A percentile compares a stretch with the other conserved stretches of the same genome.
Evolutionary conservation across 116 monocot genomes (phyloP).

Genomic region (Posidonia oceanica): DNA sequence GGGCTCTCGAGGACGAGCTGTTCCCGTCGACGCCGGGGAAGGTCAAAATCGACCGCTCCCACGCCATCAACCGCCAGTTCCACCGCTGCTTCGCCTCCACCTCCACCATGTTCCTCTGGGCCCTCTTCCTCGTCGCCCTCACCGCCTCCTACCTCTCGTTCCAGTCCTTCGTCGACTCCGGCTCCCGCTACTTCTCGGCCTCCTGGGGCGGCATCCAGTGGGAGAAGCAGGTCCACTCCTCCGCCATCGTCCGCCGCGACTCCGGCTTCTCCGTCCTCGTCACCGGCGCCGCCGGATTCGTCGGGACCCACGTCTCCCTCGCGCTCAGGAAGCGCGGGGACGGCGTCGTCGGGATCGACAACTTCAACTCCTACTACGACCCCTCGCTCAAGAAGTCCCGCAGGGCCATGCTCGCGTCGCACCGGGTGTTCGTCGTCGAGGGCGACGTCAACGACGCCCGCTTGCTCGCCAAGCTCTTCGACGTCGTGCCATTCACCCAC

Average conservation of each 20-base stretch:
- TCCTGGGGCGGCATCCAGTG: slow-evolving; percentile 60
- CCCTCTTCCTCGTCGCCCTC: slow-evolving; percentile 67
- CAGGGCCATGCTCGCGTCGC: slow-evolving; percentile 21
- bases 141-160: slow-evolving; percentile 75
- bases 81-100: slow-evolving; percentile 85
- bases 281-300: slow-evolving; percentile 50
- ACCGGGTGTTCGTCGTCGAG: slow-evolving; percentile 45
- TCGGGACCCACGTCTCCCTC: slow-evolving; percentile 43
- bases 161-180: slow-evolving; percentile 57
- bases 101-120: slow-evolving; percentile 71
- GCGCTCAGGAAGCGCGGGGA: slow-evolving; percentile 35
- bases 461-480: slow-evolving; percentile 45
- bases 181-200: slow-evolving; percentile 48
- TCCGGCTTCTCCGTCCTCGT: slow-evolving; percentile 30
- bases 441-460: slow-evolving; percentile 54
- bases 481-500: slow-evolving; percentile 56
- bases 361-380: slow-evolving; percentile 55
- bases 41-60: slow-evolving; percentile 59
- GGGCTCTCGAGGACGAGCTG: slow-evolving; percentile 41
- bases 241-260: slow-evolving; percentile 25
- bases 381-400: slow-evolving; percentile 41
- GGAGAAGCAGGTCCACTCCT: slow-evolving; percentile 56
- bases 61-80: slow-evolving; percentile 40
- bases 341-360: slow-evolving; percentile 46
- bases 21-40: slow-evolving; percentile 96